These are phyloP conservation scores for Fusarium gaditjirri DNA, from an alignment of 2,329 filamentous ascomycete genomes.

Conservation along the genomic window DNA sequence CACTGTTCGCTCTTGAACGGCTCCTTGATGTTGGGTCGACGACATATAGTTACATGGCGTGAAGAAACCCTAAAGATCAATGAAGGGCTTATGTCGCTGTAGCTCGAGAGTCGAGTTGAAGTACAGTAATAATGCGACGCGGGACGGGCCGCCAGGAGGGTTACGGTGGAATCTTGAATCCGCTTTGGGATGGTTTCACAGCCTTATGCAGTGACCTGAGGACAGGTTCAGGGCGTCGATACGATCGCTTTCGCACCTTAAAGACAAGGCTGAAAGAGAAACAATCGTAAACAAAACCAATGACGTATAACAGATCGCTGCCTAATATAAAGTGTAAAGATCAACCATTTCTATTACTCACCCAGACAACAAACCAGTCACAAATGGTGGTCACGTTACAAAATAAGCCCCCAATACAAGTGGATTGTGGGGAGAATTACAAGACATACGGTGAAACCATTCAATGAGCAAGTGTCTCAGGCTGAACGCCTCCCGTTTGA, in stretches of 20 bases:
- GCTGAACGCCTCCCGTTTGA: slow-evolving; percentile 3
- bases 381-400: slow-evolving; percentile 21
- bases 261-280: not conserved
- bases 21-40: not conserved
- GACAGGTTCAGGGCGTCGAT: not conserved
- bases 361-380: slow-evolving; percentile 12
- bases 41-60: not conserved
- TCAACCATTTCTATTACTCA: slow-evolving; percentile 1
- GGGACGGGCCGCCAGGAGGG: slow-evolving; percentile 6
- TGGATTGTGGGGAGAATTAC: slow-evolving; percentile 15
- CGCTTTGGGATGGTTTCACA: not conserved
- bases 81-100: no score
- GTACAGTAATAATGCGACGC: not conserved
- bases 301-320: not conserved
- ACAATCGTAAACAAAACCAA: not conserved
- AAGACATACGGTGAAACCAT: slow-evolving; percentile 13
- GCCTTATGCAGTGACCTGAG: not conserved
- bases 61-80: not conserved
- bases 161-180: not conserved
- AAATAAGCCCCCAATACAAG: slow-evolving; percentile 11
- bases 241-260: not conserved
- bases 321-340: not conserved
- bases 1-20: not conserved
- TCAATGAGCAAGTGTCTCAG: not conserved
- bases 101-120: no score